Percentiles rank a stretch among this genome's conserved stretches.
These are phyloP conservation scores for Clonostachys solani DNA, from an alignment of 2,329 filamentous ascomycete species.

Conservation along the genomic window DNA sequence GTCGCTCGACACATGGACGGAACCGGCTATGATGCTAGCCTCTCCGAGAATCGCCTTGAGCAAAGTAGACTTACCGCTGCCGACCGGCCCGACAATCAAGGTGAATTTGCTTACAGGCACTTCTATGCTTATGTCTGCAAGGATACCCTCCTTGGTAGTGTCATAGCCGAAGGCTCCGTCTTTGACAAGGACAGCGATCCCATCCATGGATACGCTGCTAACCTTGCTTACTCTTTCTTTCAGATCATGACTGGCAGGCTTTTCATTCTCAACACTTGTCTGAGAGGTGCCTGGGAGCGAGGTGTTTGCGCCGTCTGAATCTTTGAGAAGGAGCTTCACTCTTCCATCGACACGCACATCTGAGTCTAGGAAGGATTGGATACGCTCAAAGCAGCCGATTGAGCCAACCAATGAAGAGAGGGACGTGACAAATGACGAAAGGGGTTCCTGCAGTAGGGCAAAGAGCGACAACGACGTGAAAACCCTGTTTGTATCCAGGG, in stretches of 20 bases:
- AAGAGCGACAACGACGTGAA: constrained; percentile 17
- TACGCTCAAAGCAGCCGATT: constrained; percentile 13
- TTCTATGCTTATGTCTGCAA: too few relatives aligned
- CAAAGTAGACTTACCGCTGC: constrained; percentile 27
- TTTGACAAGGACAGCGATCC: too few relatives aligned
- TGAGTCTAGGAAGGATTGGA: constrained; percentile 8
- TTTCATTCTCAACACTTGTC: background rate
- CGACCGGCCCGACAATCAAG: constrained; percentile 27
- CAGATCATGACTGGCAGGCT: background rate
- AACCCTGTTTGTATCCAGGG: constrained; percentile 2
- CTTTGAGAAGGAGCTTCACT: background rate
- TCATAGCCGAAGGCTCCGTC: too few relatives aligned
- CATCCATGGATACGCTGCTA: background rate
- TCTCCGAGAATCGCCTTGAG: constrained; percentile 23
- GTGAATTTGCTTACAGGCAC: constrained; percentile 12
- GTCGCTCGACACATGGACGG: constrained; percentile 9
- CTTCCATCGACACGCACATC: background rate
- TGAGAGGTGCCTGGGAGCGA: background rate
- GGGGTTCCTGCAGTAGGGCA: constrained; percentile 9
- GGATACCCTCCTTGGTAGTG: too few relatives aligned
- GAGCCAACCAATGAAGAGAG: constrained; percentile 13
- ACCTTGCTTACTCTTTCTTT: background rate
- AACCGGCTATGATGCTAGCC: constrained; percentile 9
- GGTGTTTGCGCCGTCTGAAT: background rate
- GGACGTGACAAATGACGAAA: constrained; percentile 10